Percentiles rank a stretch among this genome's conserved stretches.
Conservation (phyloP, 2,329 filamentous ascomycete species). For the Ascochyta fabae region DNA sequence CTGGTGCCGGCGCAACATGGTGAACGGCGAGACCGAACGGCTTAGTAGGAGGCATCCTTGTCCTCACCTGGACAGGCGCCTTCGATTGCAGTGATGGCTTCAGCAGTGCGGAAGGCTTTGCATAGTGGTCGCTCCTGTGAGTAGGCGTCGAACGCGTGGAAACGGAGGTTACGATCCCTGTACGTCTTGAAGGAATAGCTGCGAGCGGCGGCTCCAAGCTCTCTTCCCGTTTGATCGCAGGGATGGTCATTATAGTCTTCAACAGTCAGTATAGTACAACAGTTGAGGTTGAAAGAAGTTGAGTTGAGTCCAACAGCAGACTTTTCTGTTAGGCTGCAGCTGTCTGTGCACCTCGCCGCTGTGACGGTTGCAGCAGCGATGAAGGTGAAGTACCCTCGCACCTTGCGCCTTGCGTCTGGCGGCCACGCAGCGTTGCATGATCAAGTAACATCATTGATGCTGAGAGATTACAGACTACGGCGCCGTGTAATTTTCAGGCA, state of each 20-base stretch:
- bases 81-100: not conserved
- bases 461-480: too few species aligned
- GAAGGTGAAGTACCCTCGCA: not conserved
- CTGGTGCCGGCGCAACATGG: not conserved
- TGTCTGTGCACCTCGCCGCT: not conserved
- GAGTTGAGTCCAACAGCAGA: too few species aligned
- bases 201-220: conserved; percentile 10
- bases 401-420: not conserved
- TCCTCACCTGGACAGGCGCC: not conserved
- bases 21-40: not conserved
- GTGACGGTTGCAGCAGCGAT: conserved; percentile 5
- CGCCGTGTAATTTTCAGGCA: too few species aligned
- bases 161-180: not conserved
- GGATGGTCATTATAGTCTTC: conserved; percentile 4
- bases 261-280: not conserved
- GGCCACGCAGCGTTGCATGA: not conserved
- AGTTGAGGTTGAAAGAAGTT: not conserved
- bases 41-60: not conserved
- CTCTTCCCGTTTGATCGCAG: conserved; percentile 17
- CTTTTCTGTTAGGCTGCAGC: not conserved
- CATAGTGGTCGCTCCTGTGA: not conserved
- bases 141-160: not conserved
- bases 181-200: not conserved
- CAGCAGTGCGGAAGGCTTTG: not conserved
- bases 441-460: too few species aligned